Conservation (phyloP, 2,329 filamentous ascomycete genomes). For the Talaromyces sp. region DNA sequence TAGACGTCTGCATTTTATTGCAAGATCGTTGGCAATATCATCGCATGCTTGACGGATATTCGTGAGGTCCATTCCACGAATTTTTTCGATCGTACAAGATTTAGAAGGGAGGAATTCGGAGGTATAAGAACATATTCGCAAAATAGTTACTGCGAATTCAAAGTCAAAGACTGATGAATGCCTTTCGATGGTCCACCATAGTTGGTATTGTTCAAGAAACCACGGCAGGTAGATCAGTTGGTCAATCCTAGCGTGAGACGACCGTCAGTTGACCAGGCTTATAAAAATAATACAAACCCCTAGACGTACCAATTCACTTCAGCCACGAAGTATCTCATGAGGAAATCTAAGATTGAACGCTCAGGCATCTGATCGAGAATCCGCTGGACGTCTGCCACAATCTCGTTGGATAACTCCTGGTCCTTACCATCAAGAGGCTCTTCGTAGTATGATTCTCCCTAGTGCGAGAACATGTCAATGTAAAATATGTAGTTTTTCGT, state of each 20-base stretch:
- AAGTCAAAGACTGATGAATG: not conserved
- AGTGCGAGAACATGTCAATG: not conserved
- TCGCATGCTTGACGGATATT: not conserved
- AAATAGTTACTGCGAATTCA: not conserved
- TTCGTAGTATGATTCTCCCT: not conserved
- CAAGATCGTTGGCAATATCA: not conserved
- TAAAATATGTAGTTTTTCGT: not conserved
- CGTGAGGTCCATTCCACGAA: not conserved
- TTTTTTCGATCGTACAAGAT: not conserved
- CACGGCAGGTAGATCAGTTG: not conserved
- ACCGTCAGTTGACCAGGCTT: not conserved
- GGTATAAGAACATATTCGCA: not conserved
- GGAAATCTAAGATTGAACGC: not conserved
- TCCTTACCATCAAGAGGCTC: not conserved
- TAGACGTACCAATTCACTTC: not conserved
- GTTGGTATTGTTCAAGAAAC: conserved; percentile 4
- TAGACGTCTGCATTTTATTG: not conserved
- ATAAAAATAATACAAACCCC: not conserved
- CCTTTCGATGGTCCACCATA: not conserved
- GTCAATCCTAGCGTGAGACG: not conserved
- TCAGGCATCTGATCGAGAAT: not conserved
- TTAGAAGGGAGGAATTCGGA: not conserved
- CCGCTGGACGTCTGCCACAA: not conserved
- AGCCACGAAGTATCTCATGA: not conserved
- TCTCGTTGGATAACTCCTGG: not conserved